Base-by-base conservation (phyloP, 108 stramenopile genomes). In the Conticribra weissflogii region DNA sequence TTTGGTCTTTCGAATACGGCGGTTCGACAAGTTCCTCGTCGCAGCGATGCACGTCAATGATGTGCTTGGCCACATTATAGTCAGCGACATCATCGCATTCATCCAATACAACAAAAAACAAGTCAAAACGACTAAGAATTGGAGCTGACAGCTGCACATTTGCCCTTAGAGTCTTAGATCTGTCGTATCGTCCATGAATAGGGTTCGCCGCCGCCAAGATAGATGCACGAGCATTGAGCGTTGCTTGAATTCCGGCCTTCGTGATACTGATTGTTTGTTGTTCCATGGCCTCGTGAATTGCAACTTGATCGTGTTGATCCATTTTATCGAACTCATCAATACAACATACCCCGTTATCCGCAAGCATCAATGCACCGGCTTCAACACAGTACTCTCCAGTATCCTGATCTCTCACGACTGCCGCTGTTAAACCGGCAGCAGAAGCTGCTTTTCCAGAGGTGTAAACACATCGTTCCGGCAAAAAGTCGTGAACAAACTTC, bases 151-250 rank as follows among this genome's bases (percentile, higher is more conserved):
- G 81, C 41, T 92, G 91, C 28, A 99, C 96, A 73, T 99, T 98
- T 0, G 93, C 96, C 68, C 94, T 88, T 41, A 98, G 84, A 17
- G 98, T 98, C 83, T 98, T 98, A 66, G 93, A 87, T 21, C 96
- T 76, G 79, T 99, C 99, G 81, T 99, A 99, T n/a, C 99, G 85
- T 18, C 99, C 99, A 74, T 89, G 94, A 23, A 98, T 91, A 0
- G 99, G 99, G 85, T 99, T 99, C 16, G 99, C 99, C 3, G 99
- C 99, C 12, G 99, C 99, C 33, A 99, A 86, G 49, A 99, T 98
- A 7, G 97, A 96, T 15, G 98, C 96, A 24, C 99, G 88, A 15
- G 98, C 98, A 79, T 99, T 99, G 27, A 99, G 83, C 1, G 97
- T 98, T 8, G 99, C 98, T 69, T 98, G 97, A 41, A 99, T 99